Conservation (phyloP, 306 rosid genomes). For the Vachellia collinsii region DNA sequence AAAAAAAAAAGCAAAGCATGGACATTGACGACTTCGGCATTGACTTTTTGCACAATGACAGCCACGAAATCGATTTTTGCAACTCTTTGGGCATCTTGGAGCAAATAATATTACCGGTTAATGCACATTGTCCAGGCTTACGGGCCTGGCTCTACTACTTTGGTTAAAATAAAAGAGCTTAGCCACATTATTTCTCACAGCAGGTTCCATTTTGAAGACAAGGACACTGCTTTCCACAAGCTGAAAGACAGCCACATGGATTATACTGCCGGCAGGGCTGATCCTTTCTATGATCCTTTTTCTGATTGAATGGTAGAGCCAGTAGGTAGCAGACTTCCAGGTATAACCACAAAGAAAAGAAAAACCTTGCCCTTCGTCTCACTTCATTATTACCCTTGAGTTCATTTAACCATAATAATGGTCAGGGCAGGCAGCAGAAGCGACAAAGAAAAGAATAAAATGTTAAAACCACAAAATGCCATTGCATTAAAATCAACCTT, state of each 20-base stretch:
- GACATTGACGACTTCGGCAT: slow-evolving; percentile 96
- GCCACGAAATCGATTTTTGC: slow-evolving; percentile 95
- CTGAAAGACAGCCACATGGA: slow-evolving; percentile 76
- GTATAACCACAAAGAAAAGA: too few species aligned
- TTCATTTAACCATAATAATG: slow-evolving; percentile 28
- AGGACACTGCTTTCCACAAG: slow-evolving; percentile 82
- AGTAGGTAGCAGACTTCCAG: slow-evolving; percentile 72
- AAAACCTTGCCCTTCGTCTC: slow-evolving; percentile 91
- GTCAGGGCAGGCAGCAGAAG: too few species aligned
- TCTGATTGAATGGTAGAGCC: slow-evolving; percentile 52
- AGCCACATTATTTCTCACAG: slow-evolving; percentile 97
- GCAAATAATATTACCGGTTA: slow-evolving; percentile 27
- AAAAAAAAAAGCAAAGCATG: too few species aligned
- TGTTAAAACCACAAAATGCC: slow-evolving; percentile 18
- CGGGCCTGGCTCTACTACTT: not conserved
- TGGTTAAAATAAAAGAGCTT: not conserved
- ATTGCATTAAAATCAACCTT: slow-evolving; percentile 66
- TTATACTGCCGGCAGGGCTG: slow-evolving; percentile 57
- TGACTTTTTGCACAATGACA: slow-evolving; percentile 99
- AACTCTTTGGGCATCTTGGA: slow-evolving; percentile 84
- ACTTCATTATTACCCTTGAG: slow-evolving; percentile 86
- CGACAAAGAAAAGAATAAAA: not conserved
- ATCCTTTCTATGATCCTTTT: slow-evolving; percentile 65
- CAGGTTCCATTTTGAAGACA: slow-evolving; percentile 65
- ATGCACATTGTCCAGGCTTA: not conserved